A percentile compares a stretch with the other conserved stretches of the same genome.
phyloP scores from a whole-genome alignment of 176 grass and related monocot genomes.

The Juncus inflexus region DNA sequence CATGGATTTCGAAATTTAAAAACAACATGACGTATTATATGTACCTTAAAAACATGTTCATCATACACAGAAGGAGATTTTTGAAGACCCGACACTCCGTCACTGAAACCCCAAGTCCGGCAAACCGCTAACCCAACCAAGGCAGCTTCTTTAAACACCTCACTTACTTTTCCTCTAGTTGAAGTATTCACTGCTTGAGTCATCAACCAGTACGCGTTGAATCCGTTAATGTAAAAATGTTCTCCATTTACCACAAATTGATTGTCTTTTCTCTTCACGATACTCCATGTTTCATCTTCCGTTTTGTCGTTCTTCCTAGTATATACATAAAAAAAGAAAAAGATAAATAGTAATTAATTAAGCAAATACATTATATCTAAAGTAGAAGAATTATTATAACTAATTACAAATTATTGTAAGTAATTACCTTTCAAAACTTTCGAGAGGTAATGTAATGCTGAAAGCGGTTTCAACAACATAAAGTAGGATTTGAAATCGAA shows the following conservation, averaged over 20 bases:
- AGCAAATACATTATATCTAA: too few species aligned
- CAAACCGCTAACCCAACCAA: constrained; percentile 51
- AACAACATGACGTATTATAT: too few species aligned
- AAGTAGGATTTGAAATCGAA: constrained; percentile 2
- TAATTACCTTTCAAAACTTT: constrained; percentile 6
- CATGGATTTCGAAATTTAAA: neutral
- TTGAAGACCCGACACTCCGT: constrained; percentile 65
- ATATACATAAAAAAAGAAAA: neutral
- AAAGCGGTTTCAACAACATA: neutral
- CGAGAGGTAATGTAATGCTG: neutral
- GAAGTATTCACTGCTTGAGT: constrained; percentile 48
- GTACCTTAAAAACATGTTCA: constrained; percentile 68
- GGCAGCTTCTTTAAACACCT: constrained; percentile 53
- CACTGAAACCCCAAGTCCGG: constrained; percentile 66
- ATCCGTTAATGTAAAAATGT: constrained; percentile 70
- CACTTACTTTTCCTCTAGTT: constrained; percentile 51
- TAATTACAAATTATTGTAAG: constrained; percentile 8
- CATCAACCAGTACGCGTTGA: constrained; percentile 83
- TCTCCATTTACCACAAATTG: constrained; percentile 40
- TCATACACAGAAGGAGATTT: constrained; percentile 60
- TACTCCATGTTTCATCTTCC: constrained; percentile 34
- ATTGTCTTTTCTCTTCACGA: constrained; percentile 42
- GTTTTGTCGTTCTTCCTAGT: constrained; percentile 4
- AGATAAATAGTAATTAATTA: too few species aligned
- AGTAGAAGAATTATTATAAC: neutral